These are phyloP conservation scores for Russula olivacea DNA, from an alignment of 768 basidiomycete species.

Conservation along the genomic window DNA sequence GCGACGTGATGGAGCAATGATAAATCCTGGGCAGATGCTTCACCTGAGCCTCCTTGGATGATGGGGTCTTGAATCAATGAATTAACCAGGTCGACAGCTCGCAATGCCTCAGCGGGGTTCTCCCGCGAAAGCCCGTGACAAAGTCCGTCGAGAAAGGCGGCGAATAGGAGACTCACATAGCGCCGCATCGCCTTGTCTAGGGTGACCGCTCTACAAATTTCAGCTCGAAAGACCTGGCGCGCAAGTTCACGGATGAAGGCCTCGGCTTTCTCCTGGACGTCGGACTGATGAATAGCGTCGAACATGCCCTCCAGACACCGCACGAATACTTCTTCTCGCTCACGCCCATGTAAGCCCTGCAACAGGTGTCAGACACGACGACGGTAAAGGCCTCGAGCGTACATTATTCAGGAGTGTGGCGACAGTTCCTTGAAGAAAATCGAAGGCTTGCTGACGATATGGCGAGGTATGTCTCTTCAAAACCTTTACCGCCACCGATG, in stretches of 20 bases:
- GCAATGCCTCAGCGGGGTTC: conserved; percentile 51
- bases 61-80: conserved; percentile 64
- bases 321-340: conserved; percentile 69
- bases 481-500: conserved; percentile 57
- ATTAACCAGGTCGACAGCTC: conserved; percentile 54
- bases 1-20: conserved; percentile 76
- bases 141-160: conserved; percentile 74
- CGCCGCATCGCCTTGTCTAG: conserved; percentile 50
- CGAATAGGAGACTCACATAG: conserved; percentile 51
- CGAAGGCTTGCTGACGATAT: conserved; percentile 56
- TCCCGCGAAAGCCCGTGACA: conserved; percentile 70
- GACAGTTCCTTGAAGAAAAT: conserved; percentile 63
- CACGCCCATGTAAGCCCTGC: conserved; percentile 67
- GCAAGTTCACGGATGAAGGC: conserved; percentile 65
- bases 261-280: conserved; percentile 64
- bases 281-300: conserved; percentile 64
- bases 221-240: conserved; percentile 64
- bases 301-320: conserved; percentile 69
- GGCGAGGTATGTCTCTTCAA: conserved; percentile 46
- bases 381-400: conserved; percentile 10
- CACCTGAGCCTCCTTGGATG: conserved; percentile 42
- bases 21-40: conserved; percentile 49
- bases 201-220: conserved; percentile 55
- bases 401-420: conserved; percentile 77
- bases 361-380: conserved; percentile 2